Percentiles rank a stretch among this genome's conserved stretches.
These are phyloP conservation scores for Podospora sp. DNA, from an alignment of 495 filamentous ascomycete species.

Conservation along the genomic window DNA sequence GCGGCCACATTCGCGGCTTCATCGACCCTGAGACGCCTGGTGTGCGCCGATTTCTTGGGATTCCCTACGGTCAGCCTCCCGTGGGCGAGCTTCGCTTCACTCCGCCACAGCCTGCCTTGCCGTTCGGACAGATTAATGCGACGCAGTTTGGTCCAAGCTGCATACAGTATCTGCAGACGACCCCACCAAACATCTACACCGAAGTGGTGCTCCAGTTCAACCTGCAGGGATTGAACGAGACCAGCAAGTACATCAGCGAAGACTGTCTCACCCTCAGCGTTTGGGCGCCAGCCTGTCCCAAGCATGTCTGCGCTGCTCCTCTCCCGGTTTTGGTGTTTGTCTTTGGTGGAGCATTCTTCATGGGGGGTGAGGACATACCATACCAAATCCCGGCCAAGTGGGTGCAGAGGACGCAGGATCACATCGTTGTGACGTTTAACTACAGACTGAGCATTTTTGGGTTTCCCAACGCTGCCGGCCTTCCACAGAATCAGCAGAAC, in stretches of 20 bases:
- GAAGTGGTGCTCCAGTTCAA: neutral
- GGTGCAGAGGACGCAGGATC: constrained; percentile 39
- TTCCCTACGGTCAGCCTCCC: neutral
- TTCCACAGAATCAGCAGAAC: constrained; percentile 42
- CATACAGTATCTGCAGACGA: neutral
- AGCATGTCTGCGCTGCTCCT: neutral
- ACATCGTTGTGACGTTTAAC: constrained; percentile 62
- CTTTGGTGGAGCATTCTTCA: constrained; percentile 30
- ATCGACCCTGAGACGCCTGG: neutral
- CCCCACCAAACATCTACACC: neutral
- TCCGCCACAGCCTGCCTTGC: neutral
- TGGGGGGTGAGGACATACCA: neutral
- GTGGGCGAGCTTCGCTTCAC: neutral
- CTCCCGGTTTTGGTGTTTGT: constrained; percentile 34
- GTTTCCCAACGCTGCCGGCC: constrained; percentile 45
- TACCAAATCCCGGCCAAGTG: constrained; percentile 36
- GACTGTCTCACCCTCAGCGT: neutral
- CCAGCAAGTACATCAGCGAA: neutral
- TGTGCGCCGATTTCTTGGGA: neutral
- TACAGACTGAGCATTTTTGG: constrained; percentile 67
- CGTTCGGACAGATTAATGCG: neutral
- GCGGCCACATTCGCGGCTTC: neutral
- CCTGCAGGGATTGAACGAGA: neutral
- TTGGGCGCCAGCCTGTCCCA: neutral
- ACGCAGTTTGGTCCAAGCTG: neutral